Evolutionary conservation across 2,329 filamentous ascomycete species (phyloP).

Genomic region (Emmonsiellopsis sp.): DNA sequence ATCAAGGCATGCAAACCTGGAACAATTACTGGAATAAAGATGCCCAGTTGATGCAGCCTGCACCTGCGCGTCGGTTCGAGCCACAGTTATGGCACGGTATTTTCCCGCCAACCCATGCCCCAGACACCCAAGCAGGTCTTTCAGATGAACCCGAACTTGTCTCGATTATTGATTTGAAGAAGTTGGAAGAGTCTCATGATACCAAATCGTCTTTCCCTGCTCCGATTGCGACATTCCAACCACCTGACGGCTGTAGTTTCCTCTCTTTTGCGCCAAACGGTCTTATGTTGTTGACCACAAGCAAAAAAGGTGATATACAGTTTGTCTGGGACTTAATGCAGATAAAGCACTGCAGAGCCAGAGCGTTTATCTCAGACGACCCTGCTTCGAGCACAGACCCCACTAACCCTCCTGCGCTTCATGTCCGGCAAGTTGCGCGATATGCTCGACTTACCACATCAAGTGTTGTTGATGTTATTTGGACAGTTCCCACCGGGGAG

Average conservation of each 20-base stretch:
- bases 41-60: conserved; percentile 18
- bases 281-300: conserved; percentile 38
- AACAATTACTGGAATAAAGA: conserved; percentile 42
- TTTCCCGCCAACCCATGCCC: conserved; percentile 39
- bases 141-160: conserved; percentile 35
- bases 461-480: conserved; percentile 80
- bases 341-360: conserved; percentile 32
- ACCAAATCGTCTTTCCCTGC: conserved; percentile 23
- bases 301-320: conserved; percentile 40
- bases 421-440: conserved; percentile 73
- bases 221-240: conserved; percentile 37
- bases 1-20: conserved; percentile 41
- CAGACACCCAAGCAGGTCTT: conserved; percentile 26
- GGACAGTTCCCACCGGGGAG: conserved; percentile 73
- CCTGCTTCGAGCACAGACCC: conserved; percentile 17
- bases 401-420: conserved; percentile 12
- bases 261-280: conserved; percentile 40
- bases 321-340: conserved; percentile 44
- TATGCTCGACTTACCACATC: conserved; percentile 89
- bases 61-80: conserved; percentile 18
- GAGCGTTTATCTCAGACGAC: conserved; percentile 28
- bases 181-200: conserved; percentile 30
- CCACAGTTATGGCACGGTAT: conserved; percentile 20
- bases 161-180: conserved; percentile 37
- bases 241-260: conserved; percentile 40